Evolutionary conservation across 768 basidiomycete genomes (phyloP).

Genomic region (Cyclocybe cylindracea): DNA sequence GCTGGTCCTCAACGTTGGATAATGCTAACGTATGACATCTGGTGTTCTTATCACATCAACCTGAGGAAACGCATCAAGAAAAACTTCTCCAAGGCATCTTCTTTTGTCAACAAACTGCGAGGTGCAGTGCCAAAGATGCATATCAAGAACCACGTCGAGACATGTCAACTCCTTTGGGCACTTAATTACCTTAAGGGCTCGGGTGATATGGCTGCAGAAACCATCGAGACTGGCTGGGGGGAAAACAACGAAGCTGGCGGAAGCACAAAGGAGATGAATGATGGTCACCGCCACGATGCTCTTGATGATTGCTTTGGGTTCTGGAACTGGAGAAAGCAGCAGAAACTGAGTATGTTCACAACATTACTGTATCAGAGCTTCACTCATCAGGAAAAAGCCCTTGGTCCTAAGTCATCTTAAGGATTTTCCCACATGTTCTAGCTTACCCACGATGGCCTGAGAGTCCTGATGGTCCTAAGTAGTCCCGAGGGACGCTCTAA

Average conservation of each 20-base stretch:
- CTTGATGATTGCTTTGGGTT: too few relatives aligned
- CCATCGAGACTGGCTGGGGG: too few relatives aligned
- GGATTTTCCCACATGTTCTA: too few relatives aligned
- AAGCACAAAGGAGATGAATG: slow-evolving; percentile 16
- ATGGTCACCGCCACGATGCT: slow-evolving; percentile 25
- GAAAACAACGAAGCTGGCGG: slow-evolving; percentile 15
- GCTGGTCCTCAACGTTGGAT: slow-evolving; percentile 15
- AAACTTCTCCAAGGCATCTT: slow-evolving; percentile 13
- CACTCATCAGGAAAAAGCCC: too few relatives aligned
- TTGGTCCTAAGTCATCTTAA: too few relatives aligned
- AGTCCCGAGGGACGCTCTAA: too few relatives aligned
- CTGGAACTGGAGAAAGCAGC: too few relatives aligned
- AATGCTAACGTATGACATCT: slow-evolving; percentile 29
- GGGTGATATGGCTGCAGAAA: slow-evolving; percentile 17
- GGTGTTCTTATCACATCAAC: slow-evolving; percentile 26
- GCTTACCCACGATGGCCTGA: too few relatives aligned
- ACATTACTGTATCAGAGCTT: too few relatives aligned
- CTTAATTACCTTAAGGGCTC: slow-evolving; percentile 16
- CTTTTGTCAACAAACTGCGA: slow-evolving; percentile 12
- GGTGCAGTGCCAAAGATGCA: slow-evolving; percentile 31
- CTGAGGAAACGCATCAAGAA: slow-evolving; percentile 14
- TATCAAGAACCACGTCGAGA: background rate
- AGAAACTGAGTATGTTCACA: too few relatives aligned
- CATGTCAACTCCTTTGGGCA: slow-evolving; percentile 5
- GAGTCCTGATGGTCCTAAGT: too few relatives aligned